Conservation (phyloP, 2,329 filamentous ascomycete genomes). For the Leptodontidium sp. region DNA sequence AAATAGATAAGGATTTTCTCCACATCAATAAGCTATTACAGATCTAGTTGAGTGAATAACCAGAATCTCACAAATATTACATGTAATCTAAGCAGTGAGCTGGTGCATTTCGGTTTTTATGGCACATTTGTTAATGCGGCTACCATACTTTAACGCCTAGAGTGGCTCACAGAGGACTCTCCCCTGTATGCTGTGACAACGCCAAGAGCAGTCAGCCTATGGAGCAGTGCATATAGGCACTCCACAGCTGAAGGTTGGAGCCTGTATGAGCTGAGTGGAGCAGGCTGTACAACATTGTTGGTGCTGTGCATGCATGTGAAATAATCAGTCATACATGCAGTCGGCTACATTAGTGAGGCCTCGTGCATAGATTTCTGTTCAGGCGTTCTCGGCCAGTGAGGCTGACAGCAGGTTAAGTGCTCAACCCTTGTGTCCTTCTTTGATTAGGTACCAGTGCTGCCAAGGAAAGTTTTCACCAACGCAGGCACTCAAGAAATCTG, state of each 20-base stretch:
- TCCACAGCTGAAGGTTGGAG: slow-evolving; percentile 1
- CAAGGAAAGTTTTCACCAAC: slow-evolving; percentile 3
- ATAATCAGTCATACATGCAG: slow-evolving; percentile 4
- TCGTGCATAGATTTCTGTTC: slow-evolving; percentile 16
- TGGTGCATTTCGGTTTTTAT: neutral
- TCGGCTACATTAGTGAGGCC: slow-evolving; percentile 18
- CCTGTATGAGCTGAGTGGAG: neutral
- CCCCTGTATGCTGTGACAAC: slow-evolving; percentile 2
- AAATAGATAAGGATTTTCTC: too few relatives aligned
- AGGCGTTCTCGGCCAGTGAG: slow-evolving; percentile 1
- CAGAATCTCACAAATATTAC: too few relatives aligned
- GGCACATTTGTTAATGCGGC: slow-evolving; percentile 8
- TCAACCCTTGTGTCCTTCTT: neutral
- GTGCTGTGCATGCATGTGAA: slow-evolving; percentile 4
- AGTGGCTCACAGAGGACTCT: slow-evolving; percentile 7
- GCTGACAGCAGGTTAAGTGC: slow-evolving; percentile 1
- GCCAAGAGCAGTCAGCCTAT: slow-evolving; percentile 7
- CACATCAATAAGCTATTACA: too few relatives aligned
- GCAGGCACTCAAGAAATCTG: slow-evolving; percentile 3
- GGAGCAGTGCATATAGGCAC: neutral
- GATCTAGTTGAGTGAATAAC: too few relatives aligned
- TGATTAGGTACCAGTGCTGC: slow-evolving; percentile 6
- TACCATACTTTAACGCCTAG: neutral
- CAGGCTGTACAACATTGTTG: slow-evolving; percentile 7
- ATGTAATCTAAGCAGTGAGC: too few relatives aligned